These are phyloP conservation scores for Ophiorrhiza pumila DNA, from an alignment of 257 asterid genomes.

Conservation along the genomic window DNA sequence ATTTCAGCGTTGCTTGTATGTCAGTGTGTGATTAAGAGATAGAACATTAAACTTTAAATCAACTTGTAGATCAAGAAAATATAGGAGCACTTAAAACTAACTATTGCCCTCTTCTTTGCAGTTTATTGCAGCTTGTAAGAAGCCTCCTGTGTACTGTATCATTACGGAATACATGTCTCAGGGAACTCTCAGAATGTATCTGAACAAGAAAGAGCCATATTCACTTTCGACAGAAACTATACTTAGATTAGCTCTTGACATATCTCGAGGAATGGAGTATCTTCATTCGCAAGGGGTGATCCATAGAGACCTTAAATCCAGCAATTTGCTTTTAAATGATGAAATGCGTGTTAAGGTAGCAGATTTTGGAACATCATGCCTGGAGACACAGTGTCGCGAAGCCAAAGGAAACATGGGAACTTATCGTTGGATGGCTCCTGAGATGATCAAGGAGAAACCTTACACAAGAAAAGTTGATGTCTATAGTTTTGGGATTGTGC, in stretches of 20 bases:
- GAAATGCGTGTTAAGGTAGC: conserved; percentile 38
- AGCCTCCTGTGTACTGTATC: conserved; percentile 44
- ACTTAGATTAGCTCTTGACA: conserved; percentile 42
- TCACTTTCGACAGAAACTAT: conserved; percentile 39
- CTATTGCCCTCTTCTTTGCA: neutral
- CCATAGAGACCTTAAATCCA: conserved; percentile 37
- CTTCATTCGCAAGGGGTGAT: conserved; percentile 44
- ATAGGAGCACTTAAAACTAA: too few species aligned
- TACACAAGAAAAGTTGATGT: conserved; percentile 62
- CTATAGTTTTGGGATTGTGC: conserved; percentile 61
- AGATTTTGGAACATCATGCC: conserved; percentile 37
- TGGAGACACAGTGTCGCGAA: conserved; percentile 35
- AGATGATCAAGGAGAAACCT: conserved; percentile 58
- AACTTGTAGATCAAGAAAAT: neutral
- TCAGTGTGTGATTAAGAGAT: too few species aligned
- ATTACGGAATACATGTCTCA: conserved; percentile 47
- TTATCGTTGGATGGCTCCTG: conserved; percentile 49
- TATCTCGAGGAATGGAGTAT: conserved; percentile 43
- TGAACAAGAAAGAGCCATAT: conserved; percentile 42
- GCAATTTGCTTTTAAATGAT: conserved; percentile 30
- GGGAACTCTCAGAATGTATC: conserved; percentile 45
- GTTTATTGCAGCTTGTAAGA: conserved; percentile 43
- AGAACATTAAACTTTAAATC: neutral
- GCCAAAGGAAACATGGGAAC: conserved; percentile 42
- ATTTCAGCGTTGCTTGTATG: neutral